Conservation (phyloP, 2,329 filamentous ascomycete species). For the Lasiodiplodia sp. region DNA sequence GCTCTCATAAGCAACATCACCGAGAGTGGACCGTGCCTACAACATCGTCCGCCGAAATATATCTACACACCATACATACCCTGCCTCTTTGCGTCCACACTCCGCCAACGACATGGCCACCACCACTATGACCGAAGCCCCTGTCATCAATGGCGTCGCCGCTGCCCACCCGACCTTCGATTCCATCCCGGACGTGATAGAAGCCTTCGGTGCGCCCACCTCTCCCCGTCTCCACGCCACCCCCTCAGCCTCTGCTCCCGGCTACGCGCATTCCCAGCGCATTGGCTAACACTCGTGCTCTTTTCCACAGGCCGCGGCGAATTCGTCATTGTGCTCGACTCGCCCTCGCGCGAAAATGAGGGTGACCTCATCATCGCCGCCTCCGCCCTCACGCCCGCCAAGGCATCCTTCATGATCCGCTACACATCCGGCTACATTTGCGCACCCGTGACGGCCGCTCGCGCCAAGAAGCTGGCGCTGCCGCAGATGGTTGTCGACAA, state of each 20-base stretch:
- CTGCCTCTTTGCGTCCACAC: background rate
- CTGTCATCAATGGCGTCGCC: slow-evolving; percentile 24
- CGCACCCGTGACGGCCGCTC: slow-evolving; percentile 76
- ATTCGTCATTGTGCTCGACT: slow-evolving; percentile 96
- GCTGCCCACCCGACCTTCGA: slow-evolving; percentile 50
- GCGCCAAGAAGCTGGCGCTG: slow-evolving; percentile 75
- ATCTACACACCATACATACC: background rate
- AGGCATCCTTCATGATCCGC: slow-evolving; percentile 96
- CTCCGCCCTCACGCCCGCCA: slow-evolving; percentile 79
- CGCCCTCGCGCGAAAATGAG: slow-evolving; percentile 92
- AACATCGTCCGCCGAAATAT: slow-evolving; percentile 17
- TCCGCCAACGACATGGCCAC: slow-evolving; percentile 5
- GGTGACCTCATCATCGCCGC: slow-evolving; percentile 97
- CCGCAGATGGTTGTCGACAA: slow-evolving; percentile 82
- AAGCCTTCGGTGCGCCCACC: slow-evolving; percentile 50
- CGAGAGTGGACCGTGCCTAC: slow-evolving; percentile 19
- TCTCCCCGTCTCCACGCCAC: slow-evolving; percentile 11
- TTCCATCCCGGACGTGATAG: slow-evolving; percentile 55
- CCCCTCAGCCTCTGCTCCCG: background rate
- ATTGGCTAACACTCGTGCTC: slow-evolving; percentile 31
- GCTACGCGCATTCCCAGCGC: background rate
- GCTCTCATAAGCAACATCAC: slow-evolving; percentile 25
- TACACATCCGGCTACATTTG: slow-evolving; percentile 90
- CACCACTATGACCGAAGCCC: slow-evolving; percentile 2
- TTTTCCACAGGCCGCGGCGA: slow-evolving; percentile 66